Evolutionary conservation across 2,329 filamentous ascomycete genomes (phyloP).

Genomic region (Curvularia hawaiiensis): DNA sequence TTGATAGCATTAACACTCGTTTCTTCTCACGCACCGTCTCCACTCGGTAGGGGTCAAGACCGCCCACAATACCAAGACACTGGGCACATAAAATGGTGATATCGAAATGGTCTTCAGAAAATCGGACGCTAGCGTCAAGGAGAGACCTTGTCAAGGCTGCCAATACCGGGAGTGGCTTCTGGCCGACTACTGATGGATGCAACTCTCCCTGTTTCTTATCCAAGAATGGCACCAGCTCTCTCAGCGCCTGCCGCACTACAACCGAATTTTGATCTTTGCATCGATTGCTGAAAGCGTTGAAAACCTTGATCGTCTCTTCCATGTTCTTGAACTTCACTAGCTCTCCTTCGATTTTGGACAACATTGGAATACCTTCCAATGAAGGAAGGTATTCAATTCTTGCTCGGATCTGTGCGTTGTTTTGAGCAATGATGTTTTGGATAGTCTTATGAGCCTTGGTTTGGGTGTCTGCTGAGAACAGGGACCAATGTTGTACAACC

Average conservation of each 20-base stretch:
- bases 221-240: conserved; percentile 77
- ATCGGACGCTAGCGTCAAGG: conserved; percentile 83
- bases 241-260: conserved; percentile 81
- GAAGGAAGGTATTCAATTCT: conserved; percentile 80
- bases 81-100: conserved; percentile 77
- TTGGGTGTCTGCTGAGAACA: conserved; percentile 66
- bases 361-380: conserved; percentile 69
- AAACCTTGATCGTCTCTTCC: conserved; percentile 68
- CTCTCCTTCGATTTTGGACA: conserved; percentile 70
- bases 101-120: conserved; percentile 68
- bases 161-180: conserved; percentile 80
- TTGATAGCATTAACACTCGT: conserved; percentile 84
- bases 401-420: conserved; percentile 65
- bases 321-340: conserved; percentile 68
- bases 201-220: conserved; percentile 75
- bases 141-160: conserved; percentile 74
- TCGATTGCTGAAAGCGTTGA: conserved; percentile 74
- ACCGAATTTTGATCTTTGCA: conserved; percentile 82
- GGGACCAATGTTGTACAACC: conserved; percentile 78
- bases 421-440: conserved; percentile 66
- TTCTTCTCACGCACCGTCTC: conserved; percentile 78
- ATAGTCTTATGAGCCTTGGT: conserved; percentile 67
- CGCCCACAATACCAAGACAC: conserved; percentile 87
- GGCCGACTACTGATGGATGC: conserved; percentile 78
- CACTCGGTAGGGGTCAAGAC: conserved; percentile 86